These are phyloP conservation scores for Austroboletus novae-zelandiae DNA, from an alignment of 1,284 basidiomycete genomes.

Conservation along the genomic window DNA sequence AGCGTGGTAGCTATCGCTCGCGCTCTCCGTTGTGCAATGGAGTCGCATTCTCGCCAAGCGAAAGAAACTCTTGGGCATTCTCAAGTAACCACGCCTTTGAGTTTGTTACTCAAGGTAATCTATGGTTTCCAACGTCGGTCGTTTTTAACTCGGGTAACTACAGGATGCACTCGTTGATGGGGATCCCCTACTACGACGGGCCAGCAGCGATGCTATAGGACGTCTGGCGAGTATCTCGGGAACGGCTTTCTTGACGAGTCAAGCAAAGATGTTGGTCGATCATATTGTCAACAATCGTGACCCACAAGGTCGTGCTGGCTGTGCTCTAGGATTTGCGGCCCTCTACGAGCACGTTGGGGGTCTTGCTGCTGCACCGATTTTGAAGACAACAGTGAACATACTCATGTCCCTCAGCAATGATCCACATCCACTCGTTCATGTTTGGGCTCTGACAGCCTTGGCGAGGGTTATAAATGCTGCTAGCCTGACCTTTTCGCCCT, in stretches of 20 bases:
- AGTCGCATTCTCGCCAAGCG: slow-evolving; percentile 50
- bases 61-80: slow-evolving; percentile 69
- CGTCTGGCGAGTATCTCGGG: slow-evolving; percentile 83
- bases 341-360: slow-evolving; percentile 94
- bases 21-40: slow-evolving; percentile 65
- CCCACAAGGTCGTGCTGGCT: slow-evolving; percentile 91
- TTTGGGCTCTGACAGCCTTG: slow-evolving; percentile 86
- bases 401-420: slow-evolving; percentile 95
- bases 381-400: slow-evolving; percentile 96
- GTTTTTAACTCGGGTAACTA: slow-evolving; percentile 5
- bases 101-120: slow-evolving; percentile 77
- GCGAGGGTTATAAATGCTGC: slow-evolving; percentile 89
- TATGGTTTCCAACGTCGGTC: background rate
- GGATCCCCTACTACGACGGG: slow-evolving; percentile 73
- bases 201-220: slow-evolving; percentile 90
- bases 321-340: slow-evolving; percentile 90
- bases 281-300: slow-evolving; percentile 97
- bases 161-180: slow-evolving; percentile 83
- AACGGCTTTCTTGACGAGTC: slow-evolving; percentile 81
- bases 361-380: slow-evolving; percentile 87
- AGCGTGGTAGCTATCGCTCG: slow-evolving; percentile 77
- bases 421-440: slow-evolving; percentile 96
- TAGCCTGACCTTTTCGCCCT: slow-evolving; percentile 88
- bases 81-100: slow-evolving; percentile 69
- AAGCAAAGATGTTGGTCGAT: slow-evolving; percentile 92